Evolutionary conservation across 2,329 filamentous ascomycete species (phyloP).

Genomic region (Arthrobotrys musiformis): DNA sequence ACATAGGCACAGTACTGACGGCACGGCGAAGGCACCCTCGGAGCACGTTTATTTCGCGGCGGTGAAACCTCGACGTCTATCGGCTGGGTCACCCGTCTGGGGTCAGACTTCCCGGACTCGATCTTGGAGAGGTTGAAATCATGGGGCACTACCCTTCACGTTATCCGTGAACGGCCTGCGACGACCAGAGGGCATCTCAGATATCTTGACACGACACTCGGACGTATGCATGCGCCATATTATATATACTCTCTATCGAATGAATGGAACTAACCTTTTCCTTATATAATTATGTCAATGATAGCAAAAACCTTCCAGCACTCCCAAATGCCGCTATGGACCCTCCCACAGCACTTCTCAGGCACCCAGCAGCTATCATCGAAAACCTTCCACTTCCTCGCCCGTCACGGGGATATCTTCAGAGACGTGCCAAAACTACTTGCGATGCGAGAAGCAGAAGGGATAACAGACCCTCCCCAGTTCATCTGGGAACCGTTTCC

Average conservation of each 20-base stretch:
- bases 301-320: constrained; percentile 39
- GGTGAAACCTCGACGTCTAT: constrained; percentile 11
- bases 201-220: constrained; percentile 37
- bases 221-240: constrained; percentile 15
- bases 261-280: not conserved
- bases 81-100: constrained; percentile 45
- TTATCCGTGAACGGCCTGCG: constrained; percentile 14
- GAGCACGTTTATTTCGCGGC: constrained; percentile 36
- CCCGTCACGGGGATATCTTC: constrained; percentile 50
- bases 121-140: constrained; percentile 31
- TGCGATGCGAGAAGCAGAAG: constrained; percentile 15
- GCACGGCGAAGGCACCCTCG: constrained; percentile 23
- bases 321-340: constrained; percentile 28
- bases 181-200: constrained; percentile 25
- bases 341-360: constrained; percentile 34
- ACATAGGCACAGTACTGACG: too few species aligned
- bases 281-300: too few species aligned
- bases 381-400: constrained; percentile 59
- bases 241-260: not conserved
- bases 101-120: constrained; percentile 20
- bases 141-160: constrained; percentile 35
- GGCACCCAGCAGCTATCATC: constrained; percentile 45
- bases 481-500: constrained; percentile 46
- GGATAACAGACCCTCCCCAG: constrained; percentile 21
- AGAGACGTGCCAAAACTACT: constrained; percentile 58